Base-by-base conservation (phyloP, 179 eudicot species). In the Nepenthes alata region DNA sequence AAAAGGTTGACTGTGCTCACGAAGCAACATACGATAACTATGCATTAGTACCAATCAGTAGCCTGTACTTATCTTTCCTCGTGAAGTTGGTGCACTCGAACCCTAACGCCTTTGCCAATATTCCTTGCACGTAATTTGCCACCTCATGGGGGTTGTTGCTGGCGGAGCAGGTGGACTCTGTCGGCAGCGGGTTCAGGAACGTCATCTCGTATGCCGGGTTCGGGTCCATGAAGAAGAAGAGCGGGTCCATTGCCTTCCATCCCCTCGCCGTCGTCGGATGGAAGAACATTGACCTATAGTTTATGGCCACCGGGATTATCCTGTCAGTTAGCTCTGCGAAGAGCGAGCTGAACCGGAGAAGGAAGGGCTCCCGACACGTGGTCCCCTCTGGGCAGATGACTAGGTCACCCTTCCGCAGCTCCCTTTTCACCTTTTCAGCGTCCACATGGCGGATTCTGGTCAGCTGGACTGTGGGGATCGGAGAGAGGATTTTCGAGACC, bases 141-240 rank as follows among this genome's bases (percentile, higher is more conserved):
- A 89, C 96, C 35, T 89, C 98, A 11, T 91, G 95, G 0, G 96
- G 95, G 57, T 86, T 91, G 60, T 83, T 86, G 5, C 98, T 96
- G 3, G 96, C 76, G 0, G 98, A 89, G 66, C 98, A 91, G 0
- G 98, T 91, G 4, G 88, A 96, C 59, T 91, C 98, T 0, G 67
- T 83, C 12, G 98, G 96, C 45, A 93, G 52, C 70, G 86, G 88
- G 72, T 85, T 86, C 63, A 93, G 67, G 70, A 93, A 93, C 1
- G 98, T 93, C 1, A 93, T 90, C 79, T 93, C 96, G 35, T 93
- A 93, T 1, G 81, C 60, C 0, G 98, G 96, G 51, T 85, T 77
- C 15, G 98, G 96, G 81, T 93, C 86, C 96, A 89, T 86, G 67
- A 93, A 83, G 70, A 86, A 89, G 77, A 93, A 93, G n/a, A 89